Percentiles rank a stretch among this genome's conserved stretches.
phyloP scores from a whole-genome alignment of 2,329 filamentous ascomycete genomes.

The Trichoderma afroharzianum region DNA sequence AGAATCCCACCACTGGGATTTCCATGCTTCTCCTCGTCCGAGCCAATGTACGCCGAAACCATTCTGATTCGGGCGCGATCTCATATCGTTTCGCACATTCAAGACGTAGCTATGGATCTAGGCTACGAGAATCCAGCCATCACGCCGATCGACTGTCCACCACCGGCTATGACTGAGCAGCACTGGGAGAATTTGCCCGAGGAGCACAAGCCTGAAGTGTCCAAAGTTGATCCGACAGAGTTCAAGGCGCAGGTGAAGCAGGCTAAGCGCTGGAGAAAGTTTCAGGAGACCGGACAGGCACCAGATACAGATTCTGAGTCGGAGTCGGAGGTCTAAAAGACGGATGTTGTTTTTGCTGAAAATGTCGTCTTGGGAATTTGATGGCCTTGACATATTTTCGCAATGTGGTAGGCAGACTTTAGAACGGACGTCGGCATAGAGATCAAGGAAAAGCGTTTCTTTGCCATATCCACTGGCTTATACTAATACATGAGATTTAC shows the following conservation, averaged over 20 bases:
- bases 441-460: not conserved
- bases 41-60: constrained; percentile 55
- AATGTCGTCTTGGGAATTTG: not conserved
- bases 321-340: not conserved
- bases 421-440: not conserved
- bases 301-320: constrained; percentile 26
- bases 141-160: not conserved
- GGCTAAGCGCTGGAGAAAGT: constrained; percentile 27
- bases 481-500: constrained; percentile 1
- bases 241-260: constrained; percentile 27
- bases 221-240: constrained; percentile 18
- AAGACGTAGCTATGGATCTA: constrained; percentile 45
- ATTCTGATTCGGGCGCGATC: constrained; percentile 56
- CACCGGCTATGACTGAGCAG: constrained; percentile 22
- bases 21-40: constrained; percentile 67
- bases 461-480: not conserved
- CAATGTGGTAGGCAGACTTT: not conserved
- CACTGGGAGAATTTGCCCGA: constrained; percentile 32
- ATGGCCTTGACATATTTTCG: not conserved
- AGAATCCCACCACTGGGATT: constrained; percentile 52
- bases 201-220: constrained; percentile 29
- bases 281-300: constrained; percentile 27
- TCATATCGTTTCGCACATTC: constrained; percentile 58
- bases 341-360: not conserved
- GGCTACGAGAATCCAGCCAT: constrained; percentile 36